Evolutionary conservation across 2,329 filamentous ascomycete species (phyloP).

Genomic region (Pseudocercospora macadamiae): DNA sequence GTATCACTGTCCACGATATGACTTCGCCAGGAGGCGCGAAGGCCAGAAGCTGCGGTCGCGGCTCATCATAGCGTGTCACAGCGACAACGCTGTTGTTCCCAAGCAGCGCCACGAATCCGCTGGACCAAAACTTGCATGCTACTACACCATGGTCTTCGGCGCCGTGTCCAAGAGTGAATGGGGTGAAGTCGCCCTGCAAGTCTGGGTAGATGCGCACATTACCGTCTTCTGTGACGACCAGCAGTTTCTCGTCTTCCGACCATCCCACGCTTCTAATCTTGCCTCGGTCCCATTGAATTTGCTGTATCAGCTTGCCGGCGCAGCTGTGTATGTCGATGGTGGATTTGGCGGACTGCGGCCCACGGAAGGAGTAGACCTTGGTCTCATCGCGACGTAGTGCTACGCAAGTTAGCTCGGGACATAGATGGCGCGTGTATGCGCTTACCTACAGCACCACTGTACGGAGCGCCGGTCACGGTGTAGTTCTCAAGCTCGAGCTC

Average conservation of each 20-base stretch:
- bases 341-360: slow-evolving; percentile 71
- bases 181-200: slow-evolving; percentile 91
- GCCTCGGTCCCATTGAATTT: slow-evolving; percentile 78
- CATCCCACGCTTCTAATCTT: slow-evolving; percentile 86
- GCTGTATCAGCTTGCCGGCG: slow-evolving; percentile 76
- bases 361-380: slow-evolving; percentile 78
- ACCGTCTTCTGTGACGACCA: slow-evolving; percentile 87
- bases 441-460: slow-evolving; percentile 88
- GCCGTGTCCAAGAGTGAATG: slow-evolving; percentile 86
- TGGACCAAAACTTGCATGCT: slow-evolving; percentile 88
- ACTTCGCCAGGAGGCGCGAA: slow-evolving; percentile 76
- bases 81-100: slow-evolving; percentile 84
- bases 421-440: slow-evolving; percentile 17
- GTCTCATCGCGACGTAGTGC: slow-evolving; percentile 86
- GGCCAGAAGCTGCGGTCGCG: slow-evolving; percentile 81
- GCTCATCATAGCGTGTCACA: slow-evolving; percentile 89
- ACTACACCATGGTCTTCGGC: slow-evolving; percentile 85
- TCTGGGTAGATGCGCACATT: slow-evolving; percentile 88
- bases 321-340: slow-evolving; percentile 94
- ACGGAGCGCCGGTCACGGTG: slow-evolving; percentile 86
- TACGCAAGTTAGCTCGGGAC: slow-evolving; percentile 45
- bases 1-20: slow-evolving; percentile 85
- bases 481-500: slow-evolving; percentile 96
- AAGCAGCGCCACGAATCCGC: slow-evolving; percentile 89
- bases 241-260: slow-evolving; percentile 91